Evolutionary conservation across 805 yeast genomes (phyloP).

Genomic region (Sugiyamaella boreocaroliniensis): DNA sequence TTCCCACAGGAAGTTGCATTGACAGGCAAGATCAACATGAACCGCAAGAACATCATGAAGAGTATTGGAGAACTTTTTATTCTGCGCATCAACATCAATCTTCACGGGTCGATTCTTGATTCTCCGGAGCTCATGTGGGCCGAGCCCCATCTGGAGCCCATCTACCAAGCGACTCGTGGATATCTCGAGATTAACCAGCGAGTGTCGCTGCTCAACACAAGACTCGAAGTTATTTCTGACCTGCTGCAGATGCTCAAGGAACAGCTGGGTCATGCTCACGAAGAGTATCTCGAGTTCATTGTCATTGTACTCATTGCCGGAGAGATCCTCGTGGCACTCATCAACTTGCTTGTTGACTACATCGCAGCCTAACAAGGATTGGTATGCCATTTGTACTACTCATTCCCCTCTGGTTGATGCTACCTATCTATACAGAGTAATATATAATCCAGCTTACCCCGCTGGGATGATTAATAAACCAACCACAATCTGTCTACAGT

Average conservation of each 20-base stretch:
- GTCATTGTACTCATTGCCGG: constrained; percentile 88
- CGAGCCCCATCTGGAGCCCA: constrained; percentile 95
- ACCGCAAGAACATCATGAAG: constrained; percentile 91
- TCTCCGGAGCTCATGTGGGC: constrained; percentile 99
- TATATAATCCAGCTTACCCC: background rate
- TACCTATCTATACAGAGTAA: background rate
- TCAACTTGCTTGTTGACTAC: constrained; percentile 52
- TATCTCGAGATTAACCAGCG: constrained; percentile 92
- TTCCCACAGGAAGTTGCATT: constrained; percentile 94
- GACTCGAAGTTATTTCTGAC: constrained; percentile 90
- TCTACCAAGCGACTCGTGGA: constrained; percentile 94
- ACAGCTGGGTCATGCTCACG: constrained; percentile 87
- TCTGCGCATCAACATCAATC: constrained; percentile 40
- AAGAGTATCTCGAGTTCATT: constrained; percentile 32
- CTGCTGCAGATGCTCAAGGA: constrained; percentile 93
- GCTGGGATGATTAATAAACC: too few species aligned
- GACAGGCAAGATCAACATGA: constrained; percentile 92
- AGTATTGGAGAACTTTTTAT: constrained; percentile 94
- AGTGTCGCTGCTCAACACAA: constrained; percentile 80
- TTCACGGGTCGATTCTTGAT: constrained; percentile 63
- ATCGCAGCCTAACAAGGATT: constrained; percentile 19
- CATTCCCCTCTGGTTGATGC: background rate
- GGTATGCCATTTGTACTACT: background rate
- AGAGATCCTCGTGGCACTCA: constrained; percentile 80
- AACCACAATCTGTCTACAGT: too few species aligned